A percentile compares a stretch with the other conserved stretches of the same genome.
phyloP scores from a whole-genome alignment of 2,329 filamentous ascomycete species.

The Knoxdaviesia capensis region DNA sequence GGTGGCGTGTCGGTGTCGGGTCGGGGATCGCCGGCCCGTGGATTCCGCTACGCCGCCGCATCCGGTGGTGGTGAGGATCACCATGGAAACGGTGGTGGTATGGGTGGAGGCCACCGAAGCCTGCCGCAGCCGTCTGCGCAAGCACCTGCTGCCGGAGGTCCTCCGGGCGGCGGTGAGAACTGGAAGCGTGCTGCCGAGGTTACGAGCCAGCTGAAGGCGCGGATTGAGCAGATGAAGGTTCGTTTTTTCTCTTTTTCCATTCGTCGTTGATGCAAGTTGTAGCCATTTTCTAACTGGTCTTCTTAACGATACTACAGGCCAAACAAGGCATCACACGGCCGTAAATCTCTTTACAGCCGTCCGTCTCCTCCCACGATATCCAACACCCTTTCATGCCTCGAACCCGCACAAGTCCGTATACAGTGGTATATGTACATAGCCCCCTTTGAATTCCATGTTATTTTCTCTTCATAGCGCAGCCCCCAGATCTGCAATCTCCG shows the following conservation, averaged over 20 bases:
- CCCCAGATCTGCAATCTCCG: too few species aligned
- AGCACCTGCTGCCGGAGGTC: not conserved
- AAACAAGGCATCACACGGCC: too few species aligned
- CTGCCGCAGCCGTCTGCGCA: conserved; percentile 11
- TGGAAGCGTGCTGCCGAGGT: conserved; percentile 97
- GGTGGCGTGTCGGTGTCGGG: conserved; percentile 24
- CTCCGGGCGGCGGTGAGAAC: conserved; percentile 47
- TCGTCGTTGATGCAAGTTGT: not conserved
- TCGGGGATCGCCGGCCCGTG: conserved; percentile 36
- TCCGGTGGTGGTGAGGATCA: not conserved
- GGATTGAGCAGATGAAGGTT: conserved; percentile 97
- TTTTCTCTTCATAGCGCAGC: too few species aligned
- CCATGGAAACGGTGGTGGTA: not conserved
- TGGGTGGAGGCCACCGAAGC: not conserved
- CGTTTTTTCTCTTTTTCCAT: not conserved
- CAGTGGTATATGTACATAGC: too few species aligned
- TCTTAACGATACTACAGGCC: too few species aligned
- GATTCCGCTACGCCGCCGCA: conserved; percentile 20
- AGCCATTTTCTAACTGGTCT: too few species aligned
- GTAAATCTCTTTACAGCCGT: too few species aligned
- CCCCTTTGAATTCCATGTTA: too few species aligned
- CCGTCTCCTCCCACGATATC: too few species aligned
- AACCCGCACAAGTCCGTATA: too few species aligned
- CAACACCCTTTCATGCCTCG: too few species aligned
- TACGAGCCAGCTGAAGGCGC: conserved; percentile 87